Conservation (phyloP, 2,329 filamentous ascomycete species). For the Cladosporium sp. region DNA sequence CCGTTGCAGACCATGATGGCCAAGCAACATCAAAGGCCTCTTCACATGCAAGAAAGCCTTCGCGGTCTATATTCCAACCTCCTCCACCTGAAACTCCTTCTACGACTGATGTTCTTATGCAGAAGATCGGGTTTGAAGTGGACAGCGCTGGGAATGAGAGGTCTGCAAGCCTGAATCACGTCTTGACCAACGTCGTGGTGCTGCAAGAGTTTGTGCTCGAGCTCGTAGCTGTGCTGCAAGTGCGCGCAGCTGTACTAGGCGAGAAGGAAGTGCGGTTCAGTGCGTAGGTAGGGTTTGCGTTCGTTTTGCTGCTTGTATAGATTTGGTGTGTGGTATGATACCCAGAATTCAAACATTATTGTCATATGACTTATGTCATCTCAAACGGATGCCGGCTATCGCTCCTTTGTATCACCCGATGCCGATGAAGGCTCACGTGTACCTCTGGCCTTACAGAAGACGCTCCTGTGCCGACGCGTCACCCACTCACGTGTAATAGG, state of each 20-base stretch:
- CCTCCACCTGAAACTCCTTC: constrained; percentile 33
- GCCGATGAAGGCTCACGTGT: no score
- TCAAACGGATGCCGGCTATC: no score
- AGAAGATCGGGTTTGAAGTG: constrained; percentile 23
- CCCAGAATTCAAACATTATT: not conserved
- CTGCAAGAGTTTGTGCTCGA: constrained; percentile 50
- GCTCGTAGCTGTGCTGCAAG: constrained; percentile 45
- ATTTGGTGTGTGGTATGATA: not conserved
- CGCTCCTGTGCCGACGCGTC: no score
- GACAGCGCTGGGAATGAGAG: constrained; percentile 22
- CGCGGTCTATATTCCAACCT: constrained; percentile 25
- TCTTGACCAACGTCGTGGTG: constrained; percentile 48
- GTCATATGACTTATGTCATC: no score
- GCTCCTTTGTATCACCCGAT: no score
- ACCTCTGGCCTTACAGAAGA: no score
- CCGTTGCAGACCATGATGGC: not conserved
- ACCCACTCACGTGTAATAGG: no score
- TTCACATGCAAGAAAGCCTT: not conserved
- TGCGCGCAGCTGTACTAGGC: constrained; percentile 44
- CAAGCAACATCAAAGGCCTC: constrained; percentile 14
- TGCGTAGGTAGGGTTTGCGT: not conserved
- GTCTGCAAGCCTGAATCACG: constrained; percentile 42
- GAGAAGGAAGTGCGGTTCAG: constrained; percentile 35
- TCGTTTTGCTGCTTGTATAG: not conserved
- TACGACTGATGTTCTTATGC: constrained; percentile 32